Evolutionary conservation across 2,329 filamentous ascomycete genomes (phyloP), one percentile per base, ranked within the genome.

Genomic region (Emydomyces testavorans): DNA sequence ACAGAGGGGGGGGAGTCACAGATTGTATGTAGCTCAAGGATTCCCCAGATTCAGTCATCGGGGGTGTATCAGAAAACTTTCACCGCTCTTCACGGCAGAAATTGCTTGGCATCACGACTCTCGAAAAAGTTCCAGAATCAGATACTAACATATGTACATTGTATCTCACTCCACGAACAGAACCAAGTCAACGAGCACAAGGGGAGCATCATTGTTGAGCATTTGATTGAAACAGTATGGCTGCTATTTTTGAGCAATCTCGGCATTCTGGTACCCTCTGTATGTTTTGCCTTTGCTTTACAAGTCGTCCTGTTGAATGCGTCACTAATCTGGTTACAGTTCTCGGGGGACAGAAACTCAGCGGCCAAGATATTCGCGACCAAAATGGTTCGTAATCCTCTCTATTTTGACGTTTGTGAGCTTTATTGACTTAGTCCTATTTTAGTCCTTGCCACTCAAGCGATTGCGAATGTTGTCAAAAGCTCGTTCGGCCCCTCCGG

Each of bases 381-480:
- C 89, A 96, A 71, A 96, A 95, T 75, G 84, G 85, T 85, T 70
- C 64, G 73, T 65, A 65, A 55, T 51, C 55, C 23, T 52, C 26
- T 23, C 20, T 36, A 48, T 31, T 31, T 34, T n/a, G n/a, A 39
- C 36, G 16, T 26, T 24, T 26, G 15, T 41, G 36, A 47, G 35
- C 26, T 43, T 40, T 35, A 24, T 48, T 53, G 49, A 46, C 56
- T 56, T 39, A 57, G 10, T 40, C 15, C 29, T 46, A 32, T 29
- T 40, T 23, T 62, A 89, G 92, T 96, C 41, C 79, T 88, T 58
- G 92, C 92, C 57, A 96, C 92, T 38, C 88, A 95, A 67, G 88
- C 90, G 51, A 96, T 98, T 62, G 84, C 92, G 61, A 98, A 96
- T 80, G 89, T 98, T 51, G 88, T 98, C 68, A 96, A 94, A 75